A percentile compares a stretch with the other conserved stretches of the same genome.
These are phyloP conservation scores for Trichosporon coremiiforme DNA, from an alignment of 1,284 basidiomycete species.

Conservation along the genomic window DNA sequence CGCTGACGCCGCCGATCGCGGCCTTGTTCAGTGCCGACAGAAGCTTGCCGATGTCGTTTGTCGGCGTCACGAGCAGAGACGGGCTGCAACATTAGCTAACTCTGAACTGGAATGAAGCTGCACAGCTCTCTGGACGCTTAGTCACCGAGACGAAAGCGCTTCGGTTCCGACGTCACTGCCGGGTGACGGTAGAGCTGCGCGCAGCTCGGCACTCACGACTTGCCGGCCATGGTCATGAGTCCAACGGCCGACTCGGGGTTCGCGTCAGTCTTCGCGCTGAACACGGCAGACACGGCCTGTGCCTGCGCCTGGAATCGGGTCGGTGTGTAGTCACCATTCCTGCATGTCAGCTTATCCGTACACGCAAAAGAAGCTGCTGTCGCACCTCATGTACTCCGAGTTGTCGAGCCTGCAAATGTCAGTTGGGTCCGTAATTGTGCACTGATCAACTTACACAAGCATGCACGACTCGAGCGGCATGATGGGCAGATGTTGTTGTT, in stretches of 20 bases:
- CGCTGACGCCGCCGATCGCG: constrained; percentile 75
- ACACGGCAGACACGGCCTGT: constrained; percentile 88
- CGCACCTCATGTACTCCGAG: constrained; percentile 82
- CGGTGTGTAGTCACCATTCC: constrained; percentile 89
- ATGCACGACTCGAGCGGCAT: constrained; percentile 95
- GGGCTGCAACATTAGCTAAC: constrained; percentile 62
- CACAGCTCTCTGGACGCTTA: neutral
- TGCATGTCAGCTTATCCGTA: constrained; percentile 33
- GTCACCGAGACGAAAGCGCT: neutral
- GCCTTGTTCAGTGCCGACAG: constrained; percentile 74
- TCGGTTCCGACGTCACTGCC: neutral
- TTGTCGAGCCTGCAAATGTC: constrained; percentile 71
- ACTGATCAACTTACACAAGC: constrained; percentile 60
- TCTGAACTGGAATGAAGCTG: constrained; percentile 1
- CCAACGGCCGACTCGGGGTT: constrained; percentile 98
- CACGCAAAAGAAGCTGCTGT: neutral
- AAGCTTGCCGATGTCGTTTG: constrained; percentile 92
- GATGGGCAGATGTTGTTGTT: constrained; percentile 48
- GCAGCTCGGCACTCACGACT: constrained; percentile 65
- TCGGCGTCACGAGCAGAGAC: constrained; percentile 92
- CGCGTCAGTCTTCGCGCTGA: constrained; percentile 88
- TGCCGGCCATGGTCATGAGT: constrained; percentile 96
- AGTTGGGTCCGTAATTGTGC: neutral
- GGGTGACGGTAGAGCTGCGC: neutral
- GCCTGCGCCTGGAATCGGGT: constrained; percentile 85